These are phyloP conservation scores for Verticillium alfalfae DNA, from an alignment of 2,329 filamentous ascomycete species.

Conservation along the genomic window DNA sequence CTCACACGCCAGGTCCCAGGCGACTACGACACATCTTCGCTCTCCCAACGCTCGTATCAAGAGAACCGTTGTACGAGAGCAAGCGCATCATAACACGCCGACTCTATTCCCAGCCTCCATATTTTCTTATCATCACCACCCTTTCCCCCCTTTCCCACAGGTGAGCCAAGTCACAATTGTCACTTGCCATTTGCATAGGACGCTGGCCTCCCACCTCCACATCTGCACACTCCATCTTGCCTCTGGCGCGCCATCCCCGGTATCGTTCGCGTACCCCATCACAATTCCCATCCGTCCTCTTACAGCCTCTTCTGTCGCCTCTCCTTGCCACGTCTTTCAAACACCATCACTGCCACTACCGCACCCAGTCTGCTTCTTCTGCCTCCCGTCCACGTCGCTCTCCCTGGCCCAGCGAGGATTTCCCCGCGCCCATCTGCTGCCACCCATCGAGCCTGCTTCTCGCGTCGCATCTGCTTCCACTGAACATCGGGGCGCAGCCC, in stretches of 20 bases:
- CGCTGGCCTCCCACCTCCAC: not conserved
- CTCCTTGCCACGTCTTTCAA: not conserved
- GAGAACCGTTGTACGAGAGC: not conserved
- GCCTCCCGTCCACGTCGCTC: not conserved
- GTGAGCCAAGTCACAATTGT: conserved; percentile 1
- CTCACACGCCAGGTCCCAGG: not conserved
- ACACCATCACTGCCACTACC: not conserved
- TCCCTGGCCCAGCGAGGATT: not conserved
- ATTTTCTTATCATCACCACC: not conserved
- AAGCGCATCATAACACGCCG: not conserved
- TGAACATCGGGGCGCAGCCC: conserved; percentile 5
- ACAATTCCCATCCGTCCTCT: not conserved
- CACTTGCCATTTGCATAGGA: not conserved
- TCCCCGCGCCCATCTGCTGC: not conserved
- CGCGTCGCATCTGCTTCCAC: conserved; percentile 3
- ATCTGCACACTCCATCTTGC: not conserved
- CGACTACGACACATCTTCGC: not conserved
- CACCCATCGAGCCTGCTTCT: not conserved
- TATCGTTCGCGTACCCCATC: not conserved
- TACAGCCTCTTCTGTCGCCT: not conserved
- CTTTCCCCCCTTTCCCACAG: not conserved
- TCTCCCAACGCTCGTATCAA: not conserved
- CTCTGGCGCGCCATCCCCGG: not conserved
- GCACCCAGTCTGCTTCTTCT: not conserved
- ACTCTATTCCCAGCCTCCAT: not conserved